Conservation (phyloP, 805 yeast genomes). For the Lipomyces oligophaga region DNA sequence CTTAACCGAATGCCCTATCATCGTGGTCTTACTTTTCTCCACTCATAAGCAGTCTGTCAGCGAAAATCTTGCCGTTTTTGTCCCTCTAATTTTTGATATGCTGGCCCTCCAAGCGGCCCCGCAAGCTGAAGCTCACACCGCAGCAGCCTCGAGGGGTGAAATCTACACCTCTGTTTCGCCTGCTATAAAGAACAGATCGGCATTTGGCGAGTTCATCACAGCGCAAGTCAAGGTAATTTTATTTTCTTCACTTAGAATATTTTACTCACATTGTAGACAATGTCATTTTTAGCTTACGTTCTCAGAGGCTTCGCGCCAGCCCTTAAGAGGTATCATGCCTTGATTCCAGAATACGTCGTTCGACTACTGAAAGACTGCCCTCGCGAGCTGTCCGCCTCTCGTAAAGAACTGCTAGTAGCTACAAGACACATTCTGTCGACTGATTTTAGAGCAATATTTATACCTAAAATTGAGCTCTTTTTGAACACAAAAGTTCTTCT, state of each 20-base stretch:
- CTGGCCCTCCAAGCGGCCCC: conserved; percentile 76
- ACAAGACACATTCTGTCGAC: conserved; percentile 93
- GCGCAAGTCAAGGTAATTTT: conserved; percentile 71
- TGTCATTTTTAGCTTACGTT: conserved; percentile 89
- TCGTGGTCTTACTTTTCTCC: conserved; percentile 87
- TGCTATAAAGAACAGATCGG: conserved; percentile 66
- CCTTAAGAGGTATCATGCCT: conserved; percentile 51
- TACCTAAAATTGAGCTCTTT: conserved; percentile 78
- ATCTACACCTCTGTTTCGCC: conserved; percentile 70
- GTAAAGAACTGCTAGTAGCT: conserved; percentile 86
- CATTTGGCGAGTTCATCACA: conserved; percentile 81
- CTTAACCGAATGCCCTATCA: conserved; percentile 93
- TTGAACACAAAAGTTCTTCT: conserved; percentile 83
- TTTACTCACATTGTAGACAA: conserved; percentile 46
- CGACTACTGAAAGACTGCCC: conserved; percentile 93
- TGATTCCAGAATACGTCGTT: conserved; percentile 82
- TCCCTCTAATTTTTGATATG: conserved; percentile 76
- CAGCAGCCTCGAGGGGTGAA: conserved; percentile 53
- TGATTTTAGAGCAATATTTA: conserved; percentile 72
- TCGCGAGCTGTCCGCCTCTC: conserved; percentile 80
- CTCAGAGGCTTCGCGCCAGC: conserved; percentile 77
- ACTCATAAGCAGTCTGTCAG: conserved; percentile 75
- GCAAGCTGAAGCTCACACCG: conserved; percentile 64
- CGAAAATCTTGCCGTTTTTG: conserved; percentile 65
- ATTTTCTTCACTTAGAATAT: background rate